phyloP scores from a whole-genome alignment of 345 rosid species.

The Cardamine resedifolia region DNA sequence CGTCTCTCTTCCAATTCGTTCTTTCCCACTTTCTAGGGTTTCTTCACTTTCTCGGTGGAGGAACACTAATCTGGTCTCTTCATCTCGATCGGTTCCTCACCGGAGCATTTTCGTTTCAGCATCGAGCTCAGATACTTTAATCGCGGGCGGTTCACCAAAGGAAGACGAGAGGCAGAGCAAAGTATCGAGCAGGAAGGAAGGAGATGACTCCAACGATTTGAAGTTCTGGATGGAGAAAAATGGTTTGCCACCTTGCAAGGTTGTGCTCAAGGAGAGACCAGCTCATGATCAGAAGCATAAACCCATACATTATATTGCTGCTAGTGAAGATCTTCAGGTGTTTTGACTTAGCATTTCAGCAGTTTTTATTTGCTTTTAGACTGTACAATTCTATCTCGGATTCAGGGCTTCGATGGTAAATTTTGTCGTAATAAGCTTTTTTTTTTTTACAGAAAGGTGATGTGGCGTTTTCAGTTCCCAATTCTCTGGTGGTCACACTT shows the following conservation, averaged over 20 bases:
- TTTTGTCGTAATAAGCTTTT: not conserved
- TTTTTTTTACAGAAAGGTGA: conserved; percentile 60
- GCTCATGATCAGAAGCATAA: conserved; percentile 61
- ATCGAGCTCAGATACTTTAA: conserved; percentile 64
- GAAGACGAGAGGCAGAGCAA: conserved; percentile 42
- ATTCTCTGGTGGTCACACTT: conserved; percentile 85
- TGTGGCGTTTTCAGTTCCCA: conserved; percentile 82
- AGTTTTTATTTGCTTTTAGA: not conserved
- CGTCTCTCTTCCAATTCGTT: conserved; percentile 47
- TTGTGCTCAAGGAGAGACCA: conserved; percentile 71
- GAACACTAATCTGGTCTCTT: conserved; percentile 31
- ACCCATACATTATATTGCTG: conserved; percentile 88
- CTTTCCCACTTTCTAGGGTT: conserved; percentile 40
- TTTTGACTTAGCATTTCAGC: not conserved
- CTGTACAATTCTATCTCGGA: not conserved
- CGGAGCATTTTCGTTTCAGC: conserved; percentile 39
- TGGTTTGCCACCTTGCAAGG: conserved; percentile 88
- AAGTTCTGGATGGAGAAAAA: conserved; percentile 92
- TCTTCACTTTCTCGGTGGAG: conserved; percentile 36
- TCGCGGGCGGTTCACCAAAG: conserved; percentile 57
- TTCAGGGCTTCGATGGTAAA: not conserved
- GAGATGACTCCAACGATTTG: conserved; percentile 57
- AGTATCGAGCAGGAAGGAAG: conserved; percentile 53
- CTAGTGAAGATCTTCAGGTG: conserved; percentile 89
- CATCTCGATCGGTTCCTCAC: conserved; percentile 38